phyloP scores from a whole-genome alignment of 2,329 filamentous ascomycete species.

The Xenoacremonium recifei region DNA sequence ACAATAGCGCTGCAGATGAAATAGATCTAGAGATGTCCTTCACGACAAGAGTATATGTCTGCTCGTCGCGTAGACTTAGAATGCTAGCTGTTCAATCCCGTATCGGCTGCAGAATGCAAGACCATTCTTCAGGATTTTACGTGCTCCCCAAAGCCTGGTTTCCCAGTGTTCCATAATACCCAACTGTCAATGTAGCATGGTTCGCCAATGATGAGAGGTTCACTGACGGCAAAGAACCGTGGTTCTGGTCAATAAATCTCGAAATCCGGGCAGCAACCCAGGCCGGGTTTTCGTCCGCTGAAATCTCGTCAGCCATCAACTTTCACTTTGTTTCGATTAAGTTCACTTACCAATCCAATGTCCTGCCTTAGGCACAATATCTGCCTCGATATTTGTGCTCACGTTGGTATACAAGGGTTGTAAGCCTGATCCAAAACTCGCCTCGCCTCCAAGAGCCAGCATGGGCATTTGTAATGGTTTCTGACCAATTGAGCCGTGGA shows the following conservation, averaged over 20 bases:
- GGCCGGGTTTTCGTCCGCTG: conserved; percentile 24
- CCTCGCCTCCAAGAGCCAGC: conserved; percentile 26
- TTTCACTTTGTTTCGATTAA: accelerated
- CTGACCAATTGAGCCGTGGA: conserved; percentile 26
- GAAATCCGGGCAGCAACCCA: conserved; percentile 19
- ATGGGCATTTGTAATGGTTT: conserved; percentile 14
- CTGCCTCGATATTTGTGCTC: conserved; percentile 12
- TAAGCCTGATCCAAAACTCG: conserved; percentile 18
- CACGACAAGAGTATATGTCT: no score
- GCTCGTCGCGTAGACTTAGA: no score
- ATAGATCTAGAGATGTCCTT: no score
- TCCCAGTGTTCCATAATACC: conserved; percentile 11
- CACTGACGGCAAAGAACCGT: not conserved
- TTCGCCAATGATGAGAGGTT: conserved; percentile 18
- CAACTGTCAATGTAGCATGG: conserved; percentile 18
- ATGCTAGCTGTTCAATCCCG: no score
- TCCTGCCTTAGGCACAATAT: conserved; percentile 24
- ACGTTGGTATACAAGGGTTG: conserved; percentile 8
- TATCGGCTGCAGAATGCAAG: no score
- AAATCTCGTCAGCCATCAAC: not conserved
- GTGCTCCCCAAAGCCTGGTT: conserved; percentile 7
- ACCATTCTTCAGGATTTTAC: no score
- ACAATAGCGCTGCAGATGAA: no score
- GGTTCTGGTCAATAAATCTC: conserved; percentile 16
- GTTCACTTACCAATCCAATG: conserved; percentile 26